Evolutionary conservation across 345 rosid genomes (phyloP), one percentile per base, ranked within the genome.

Genomic region (Gossypium herbaceum): DNA sequence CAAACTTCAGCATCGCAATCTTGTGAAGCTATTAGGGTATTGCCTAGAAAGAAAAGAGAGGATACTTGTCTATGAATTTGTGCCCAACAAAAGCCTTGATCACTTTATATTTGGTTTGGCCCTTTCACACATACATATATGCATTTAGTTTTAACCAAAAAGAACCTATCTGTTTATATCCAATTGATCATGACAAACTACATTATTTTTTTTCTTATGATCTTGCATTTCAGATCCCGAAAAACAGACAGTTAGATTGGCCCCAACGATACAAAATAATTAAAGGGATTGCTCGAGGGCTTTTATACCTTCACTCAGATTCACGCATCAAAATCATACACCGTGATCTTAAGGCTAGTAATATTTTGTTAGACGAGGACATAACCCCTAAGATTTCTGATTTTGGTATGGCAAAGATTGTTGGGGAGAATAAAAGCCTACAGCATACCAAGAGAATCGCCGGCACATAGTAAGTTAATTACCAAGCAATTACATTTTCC

Each of bases 401-500:
- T 55, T 55, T 55, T 20, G 59, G 59, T 24, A 55, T 55, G 59
- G 59, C 59, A 9, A 55, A 55, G 24, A 77, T 83, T 7, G 78
- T 83, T 50, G 52, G 69, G 19, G 81, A 55, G 51, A 72, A 79
- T 11, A 44, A 58, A 57, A 74, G 74, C 29, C 68, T 67, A n/a
- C 78, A 58, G 4, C 73, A 68, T 44, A 83, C 88, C 1, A 63
- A 51, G 24, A 76, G 79, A 73, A 74, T 85, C 7, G 83, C 81
- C 0, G 84, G 86, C 34, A 83, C 86, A 25, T 76, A 71, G 88
- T 83, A 80, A 76, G 59, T 76, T 19, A 13, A 54, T 54, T 54
- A 16, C 12, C 25, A n/a, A 19, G 60, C 60, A 56, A 19, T 44
- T 44, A 9, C 0, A 51, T 51, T 51, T 51, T 51, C 56, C 56